phyloP scores from a whole-genome alignment of 1,284 basidiomycete genomes.

The Trametes hirsuta region DNA sequence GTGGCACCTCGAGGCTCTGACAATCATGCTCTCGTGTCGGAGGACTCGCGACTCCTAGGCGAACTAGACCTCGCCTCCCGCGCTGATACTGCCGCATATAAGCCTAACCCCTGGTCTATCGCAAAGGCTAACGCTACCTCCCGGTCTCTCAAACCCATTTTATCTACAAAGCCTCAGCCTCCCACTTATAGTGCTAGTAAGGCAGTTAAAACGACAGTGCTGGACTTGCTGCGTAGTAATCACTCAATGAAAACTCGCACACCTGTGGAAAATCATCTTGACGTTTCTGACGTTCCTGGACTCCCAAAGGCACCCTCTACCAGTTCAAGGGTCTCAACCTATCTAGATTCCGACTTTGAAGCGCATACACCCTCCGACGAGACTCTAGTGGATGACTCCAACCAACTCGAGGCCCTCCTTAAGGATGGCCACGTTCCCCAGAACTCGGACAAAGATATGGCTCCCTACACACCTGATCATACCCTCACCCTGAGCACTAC shows the following conservation, averaged over 20 bases:
- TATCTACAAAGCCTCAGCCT: neutral
- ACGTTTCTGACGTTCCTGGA: too few relatives aligned
- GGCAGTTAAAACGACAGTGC: constrained; percentile 24
- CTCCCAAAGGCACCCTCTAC: neutral
- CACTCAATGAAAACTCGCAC: constrained; percentile 6
- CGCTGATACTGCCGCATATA: constrained; percentile 60
- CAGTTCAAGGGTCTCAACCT: too few relatives aligned
- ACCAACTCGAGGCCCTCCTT: neutral
- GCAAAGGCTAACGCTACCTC: constrained; percentile 72
- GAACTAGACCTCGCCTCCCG: constrained; percentile 64
- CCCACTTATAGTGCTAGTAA: constrained; percentile 1
- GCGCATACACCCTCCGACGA: constrained; percentile 26
- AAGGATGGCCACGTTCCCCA: neutral
- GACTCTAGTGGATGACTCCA: constrained; percentile 17
- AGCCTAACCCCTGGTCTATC: constrained; percentile 75
- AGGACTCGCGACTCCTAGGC: constrained; percentile 41
- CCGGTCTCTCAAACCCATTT: constrained; percentile 35
- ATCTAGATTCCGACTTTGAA: neutral
- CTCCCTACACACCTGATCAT: too few relatives aligned
- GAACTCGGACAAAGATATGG: neutral
- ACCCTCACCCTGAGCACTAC: too few relatives aligned
- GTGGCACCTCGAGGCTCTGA: neutral
- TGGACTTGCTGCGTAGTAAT: constrained; percentile 32
- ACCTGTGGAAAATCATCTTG: too few relatives aligned
- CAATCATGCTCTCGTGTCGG: constrained; percentile 16